Base-by-base conservation (phyloP, 768 basidiomycete species). In the Cyclocybe aegerita region DNA sequence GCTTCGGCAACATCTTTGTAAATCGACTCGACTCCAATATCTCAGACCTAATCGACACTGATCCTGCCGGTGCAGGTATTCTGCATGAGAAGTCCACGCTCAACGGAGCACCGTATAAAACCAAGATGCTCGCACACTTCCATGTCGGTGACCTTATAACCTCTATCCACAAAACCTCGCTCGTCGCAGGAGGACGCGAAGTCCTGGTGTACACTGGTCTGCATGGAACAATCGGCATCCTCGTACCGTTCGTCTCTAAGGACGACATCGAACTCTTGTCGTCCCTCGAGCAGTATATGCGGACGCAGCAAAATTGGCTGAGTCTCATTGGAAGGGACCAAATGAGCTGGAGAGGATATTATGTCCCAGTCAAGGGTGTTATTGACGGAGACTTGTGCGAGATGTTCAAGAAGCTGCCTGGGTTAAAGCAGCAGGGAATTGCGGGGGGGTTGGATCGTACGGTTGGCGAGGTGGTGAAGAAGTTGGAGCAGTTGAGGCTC, bases 251-350 rank as follows among this genome's bases (percentile, higher is more conserved):
- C 59, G 86, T 93, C 42, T 95, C 93, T 9, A 95, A 93, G 72
- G 97, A 98, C 65, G 97, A 98, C 64, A 93, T 98, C 39, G 96
- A 99, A 62, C 96, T 98, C 65, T 94, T 98, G 67, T 90, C 92
- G 48, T 95, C 93, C 14, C 75, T 98, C 52, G 95, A 98, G 70
- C 91, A 93, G 69, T 93, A 96, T 69, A 86, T 95, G 84, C 85
- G 93, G 48, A 86, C 90, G 31, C 93, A 96, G 67, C 88, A 92
- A 23, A 5, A 23, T 23, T 5, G 5, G 66, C 69, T 82, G 60
- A 91, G 89, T 58, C 66, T 95, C n/a, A 85, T 97, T 32, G 96
- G 97, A 2, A 78, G 97, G 46, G 97, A 98, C 63, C 96, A 98
- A 64, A 77, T 99, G 32, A 82, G 89, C 34, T 98, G 94, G 85